These are phyloP conservation scores for Boletellus ananas DNA, from an alignment of 768 basidiomycete genomes.

Conservation along the genomic window DNA sequence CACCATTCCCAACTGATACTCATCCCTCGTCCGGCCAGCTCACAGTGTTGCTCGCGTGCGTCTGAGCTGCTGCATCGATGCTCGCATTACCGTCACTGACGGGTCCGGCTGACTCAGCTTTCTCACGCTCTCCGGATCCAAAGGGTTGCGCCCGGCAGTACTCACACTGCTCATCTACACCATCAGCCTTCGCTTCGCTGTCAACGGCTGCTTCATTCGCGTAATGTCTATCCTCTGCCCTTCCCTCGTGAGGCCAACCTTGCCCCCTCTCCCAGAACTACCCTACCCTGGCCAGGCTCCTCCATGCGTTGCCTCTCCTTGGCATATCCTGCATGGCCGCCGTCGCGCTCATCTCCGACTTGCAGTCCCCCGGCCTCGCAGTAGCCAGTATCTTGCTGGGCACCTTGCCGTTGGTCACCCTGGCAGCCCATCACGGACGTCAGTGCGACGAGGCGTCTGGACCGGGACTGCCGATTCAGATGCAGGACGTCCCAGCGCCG, in stretches of 20 bases:
- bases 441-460: not conserved
- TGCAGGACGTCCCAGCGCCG: not conserved
- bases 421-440: not conserved
- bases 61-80: not conserved
- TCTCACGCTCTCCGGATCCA: conserved; percentile 10
- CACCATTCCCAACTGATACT: conserved; percentile 9
- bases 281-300: conserved; percentile 5
- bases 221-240: not conserved
- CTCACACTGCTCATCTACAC: conserved; percentile 24
- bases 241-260: not conserved
- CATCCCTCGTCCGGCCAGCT: too few relatives aligned
- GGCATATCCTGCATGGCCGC: conserved; percentile 8
- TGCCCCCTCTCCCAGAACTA: not conserved
- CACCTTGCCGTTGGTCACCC: conserved; percentile 8
- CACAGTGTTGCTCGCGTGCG: conserved; percentile 18
- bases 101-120: conserved; percentile 1
- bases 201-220: conserved; percentile 3
- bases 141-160: not conserved
- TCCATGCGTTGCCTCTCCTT: conserved; percentile 19
- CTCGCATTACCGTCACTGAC: not conserved
- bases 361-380: conserved; percentile 12
- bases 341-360: conserved; percentile 3
- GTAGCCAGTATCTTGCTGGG: conserved; percentile 6
- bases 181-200: conserved; percentile 17
- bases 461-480: not conserved